Evolutionary conservation across 495 filamentous ascomycete species (phyloP).

Genomic region (Aspergillus ellipticus): DNA sequence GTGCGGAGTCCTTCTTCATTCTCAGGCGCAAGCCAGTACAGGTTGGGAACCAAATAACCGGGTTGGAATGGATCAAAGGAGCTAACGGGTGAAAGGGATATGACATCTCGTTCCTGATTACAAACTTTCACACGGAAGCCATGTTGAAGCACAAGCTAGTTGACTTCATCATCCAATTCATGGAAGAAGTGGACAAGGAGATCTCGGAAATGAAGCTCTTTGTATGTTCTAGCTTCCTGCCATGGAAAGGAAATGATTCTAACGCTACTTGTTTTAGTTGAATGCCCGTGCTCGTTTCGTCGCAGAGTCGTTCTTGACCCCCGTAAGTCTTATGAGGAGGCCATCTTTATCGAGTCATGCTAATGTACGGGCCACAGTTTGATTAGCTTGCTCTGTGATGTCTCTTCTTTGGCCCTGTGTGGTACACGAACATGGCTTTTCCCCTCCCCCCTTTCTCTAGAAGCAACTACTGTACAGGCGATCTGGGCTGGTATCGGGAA

Average conservation of each 20-base stretch:
- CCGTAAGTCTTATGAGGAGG: slow-evolving; percentile 53
- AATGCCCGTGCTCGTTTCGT: slow-evolving; percentile 98
- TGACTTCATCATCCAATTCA: slow-evolving; percentile 97
- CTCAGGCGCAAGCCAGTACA: slow-evolving; percentile 91
- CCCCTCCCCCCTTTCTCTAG: slow-evolving; percentile 7
- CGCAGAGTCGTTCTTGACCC: slow-evolving; percentile 95
- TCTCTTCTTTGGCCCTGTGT: slow-evolving; percentile 14
- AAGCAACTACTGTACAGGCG: slow-evolving; percentile 17
- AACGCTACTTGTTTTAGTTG: slow-evolving; percentile 54
- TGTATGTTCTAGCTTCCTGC: slow-evolving; percentile 52
- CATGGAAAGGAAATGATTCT: slow-evolving; percentile 12
- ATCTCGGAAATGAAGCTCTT: slow-evolving; percentile 99
- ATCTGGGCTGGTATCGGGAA: slow-evolving; percentile 22
- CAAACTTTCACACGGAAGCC: slow-evolving; percentile 95
- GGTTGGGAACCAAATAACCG: slow-evolving; percentile 41
- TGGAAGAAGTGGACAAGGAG: slow-evolving; percentile 99
- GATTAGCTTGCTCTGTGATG: slow-evolving; percentile 32
- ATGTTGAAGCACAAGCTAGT: slow-evolving; percentile 99
- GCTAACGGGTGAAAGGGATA: slow-evolving; percentile 64
- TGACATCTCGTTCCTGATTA: slow-evolving; percentile 97
- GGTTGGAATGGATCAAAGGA: background rate
- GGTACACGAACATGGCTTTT: slow-evolving; percentile 13
- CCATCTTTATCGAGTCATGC: background rate
- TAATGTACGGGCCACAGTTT: slow-evolving; percentile 27
- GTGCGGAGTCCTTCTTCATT: slow-evolving; percentile 97